A percentile compares a stretch with the other conserved stretches of the same genome.
Conservation (phyloP, 306 rosid genomes). For the Echinosophora koreensis region DNA sequence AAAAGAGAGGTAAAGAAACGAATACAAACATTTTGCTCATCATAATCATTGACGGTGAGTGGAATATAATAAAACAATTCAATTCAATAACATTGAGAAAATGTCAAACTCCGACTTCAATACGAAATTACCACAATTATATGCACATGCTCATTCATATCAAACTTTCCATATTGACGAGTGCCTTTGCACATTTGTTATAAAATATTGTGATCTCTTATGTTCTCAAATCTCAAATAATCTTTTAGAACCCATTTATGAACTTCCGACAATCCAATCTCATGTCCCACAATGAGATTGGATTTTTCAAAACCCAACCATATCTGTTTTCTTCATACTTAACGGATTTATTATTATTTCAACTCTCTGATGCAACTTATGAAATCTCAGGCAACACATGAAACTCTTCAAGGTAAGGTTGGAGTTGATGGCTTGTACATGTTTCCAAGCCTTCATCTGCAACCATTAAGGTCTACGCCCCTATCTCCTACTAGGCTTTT, state of each 20-base stretch:
- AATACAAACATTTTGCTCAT: conserved; percentile 10
- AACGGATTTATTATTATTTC: conserved; percentile 1
- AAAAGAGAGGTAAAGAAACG: neutral
- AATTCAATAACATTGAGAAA: neutral
- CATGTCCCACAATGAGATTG: neutral
- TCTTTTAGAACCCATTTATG: neutral
- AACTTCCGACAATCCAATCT: neutral
- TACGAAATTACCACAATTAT: neutral
- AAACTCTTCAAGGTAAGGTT: too few relatives aligned
- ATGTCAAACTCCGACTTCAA: conserved; percentile 27
- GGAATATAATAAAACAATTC: neutral
- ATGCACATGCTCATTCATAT: neutral
- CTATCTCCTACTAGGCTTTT: too few relatives aligned
- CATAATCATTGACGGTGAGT: neutral
- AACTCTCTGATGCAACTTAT: neutral
- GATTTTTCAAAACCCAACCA: neutral
- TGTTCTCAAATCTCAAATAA: conserved; percentile 27
- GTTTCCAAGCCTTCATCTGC: too few relatives aligned
- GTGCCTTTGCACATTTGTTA: conserved; percentile 7
- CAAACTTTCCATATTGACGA: neutral
- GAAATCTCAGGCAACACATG: too few relatives aligned
- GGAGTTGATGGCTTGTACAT: too few relatives aligned
- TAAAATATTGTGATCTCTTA: neutral
- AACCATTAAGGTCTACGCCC: too few relatives aligned
- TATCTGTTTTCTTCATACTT: neutral